Evolutionary conservation across 129 eudicot genomes (phyloP).

Genomic region (Apium graveolens): DNA sequence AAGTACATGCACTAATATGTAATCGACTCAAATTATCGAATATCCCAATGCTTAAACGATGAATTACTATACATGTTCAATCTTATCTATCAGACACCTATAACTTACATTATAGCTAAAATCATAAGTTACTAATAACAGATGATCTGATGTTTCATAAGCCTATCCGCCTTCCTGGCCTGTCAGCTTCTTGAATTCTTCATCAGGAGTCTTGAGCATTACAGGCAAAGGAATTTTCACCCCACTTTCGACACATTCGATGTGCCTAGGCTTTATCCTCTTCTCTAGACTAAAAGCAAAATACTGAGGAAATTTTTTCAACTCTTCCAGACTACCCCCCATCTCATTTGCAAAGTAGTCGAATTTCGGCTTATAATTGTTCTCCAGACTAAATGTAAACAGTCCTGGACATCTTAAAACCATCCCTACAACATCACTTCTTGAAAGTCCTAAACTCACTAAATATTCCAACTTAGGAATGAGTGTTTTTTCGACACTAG

Average conservation of each 20-base stretch:
- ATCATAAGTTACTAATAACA: not conserved
- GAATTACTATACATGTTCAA: too few relatives aligned
- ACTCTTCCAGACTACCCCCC: conserved; percentile 51
- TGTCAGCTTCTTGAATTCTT: conserved; percentile 49
- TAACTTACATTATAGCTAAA: not conserved
- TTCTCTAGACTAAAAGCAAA: conserved; percentile 91
- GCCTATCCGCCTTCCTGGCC: conserved; percentile 10
- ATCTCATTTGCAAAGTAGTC: conserved; percentile 53
- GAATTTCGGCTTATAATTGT: conserved; percentile 70
- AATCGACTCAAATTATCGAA: not conserved
- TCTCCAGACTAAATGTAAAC: conserved; percentile 82
- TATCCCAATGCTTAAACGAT: too few relatives aligned
- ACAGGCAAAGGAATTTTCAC: conserved; percentile 43
- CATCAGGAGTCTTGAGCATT: conserved; percentile 73
- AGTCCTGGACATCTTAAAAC: conserved; percentile 73
- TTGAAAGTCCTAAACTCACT: conserved; percentile 52
- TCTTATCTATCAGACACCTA: not conserved
- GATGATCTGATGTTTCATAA: not conserved
- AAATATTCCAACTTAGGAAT: conserved; percentile 72
- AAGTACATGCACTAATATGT: too few relatives aligned
- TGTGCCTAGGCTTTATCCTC: conserved; percentile 74
- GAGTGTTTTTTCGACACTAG: conserved; percentile 65
- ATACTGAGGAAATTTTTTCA: conserved; percentile 79
- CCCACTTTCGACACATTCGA: conserved; percentile 48
- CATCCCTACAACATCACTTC: conserved; percentile 59